phyloP scores from a whole-genome alignment of 495 filamentous ascomycete species.

The Xylaria scruposa region DNA sequence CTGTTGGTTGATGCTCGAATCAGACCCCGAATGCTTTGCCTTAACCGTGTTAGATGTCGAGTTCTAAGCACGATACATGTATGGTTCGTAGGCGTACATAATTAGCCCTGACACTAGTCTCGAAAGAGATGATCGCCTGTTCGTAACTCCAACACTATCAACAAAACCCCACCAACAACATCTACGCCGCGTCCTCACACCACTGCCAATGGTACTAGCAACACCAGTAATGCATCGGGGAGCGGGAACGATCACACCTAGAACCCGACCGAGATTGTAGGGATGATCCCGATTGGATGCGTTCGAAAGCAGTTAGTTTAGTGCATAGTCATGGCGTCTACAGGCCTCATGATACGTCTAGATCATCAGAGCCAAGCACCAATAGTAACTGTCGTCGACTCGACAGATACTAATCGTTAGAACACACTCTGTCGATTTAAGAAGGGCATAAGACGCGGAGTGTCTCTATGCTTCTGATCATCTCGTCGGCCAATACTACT shows the following conservation, averaged over 20 bases:
- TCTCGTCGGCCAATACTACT: neutral
- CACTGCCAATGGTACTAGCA: neutral
- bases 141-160: slow-evolving; percentile 2
- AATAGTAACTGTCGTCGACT: neutral
- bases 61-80: neutral
- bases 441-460: neutral
- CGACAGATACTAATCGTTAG: neutral
- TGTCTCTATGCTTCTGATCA: neutral
- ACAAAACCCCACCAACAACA: slow-evolving; percentile 10
- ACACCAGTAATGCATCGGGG: neutral
- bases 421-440: neutral
- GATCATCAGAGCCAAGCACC: slow-evolving; percentile 4
- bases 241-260: slow-evolving; percentile 1
- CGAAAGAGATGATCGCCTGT: neutral
- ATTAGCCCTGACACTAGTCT: slow-evolving; percentile 7
- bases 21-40: neutral
- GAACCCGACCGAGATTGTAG: neutral
- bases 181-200: neutral
- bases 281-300: slow-evolving; percentile 5
- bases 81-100: neutral
- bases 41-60: neutral
- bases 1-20: neutral
- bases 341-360: slow-evolving; percentile 1
- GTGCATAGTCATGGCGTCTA: slow-evolving; percentile 4
- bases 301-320: neutral